A percentile compares a stretch with the other conserved stretches of the same genome.
phyloP scores from a whole-genome alignment of 345 rosid species.

The Draba incana region DNA sequence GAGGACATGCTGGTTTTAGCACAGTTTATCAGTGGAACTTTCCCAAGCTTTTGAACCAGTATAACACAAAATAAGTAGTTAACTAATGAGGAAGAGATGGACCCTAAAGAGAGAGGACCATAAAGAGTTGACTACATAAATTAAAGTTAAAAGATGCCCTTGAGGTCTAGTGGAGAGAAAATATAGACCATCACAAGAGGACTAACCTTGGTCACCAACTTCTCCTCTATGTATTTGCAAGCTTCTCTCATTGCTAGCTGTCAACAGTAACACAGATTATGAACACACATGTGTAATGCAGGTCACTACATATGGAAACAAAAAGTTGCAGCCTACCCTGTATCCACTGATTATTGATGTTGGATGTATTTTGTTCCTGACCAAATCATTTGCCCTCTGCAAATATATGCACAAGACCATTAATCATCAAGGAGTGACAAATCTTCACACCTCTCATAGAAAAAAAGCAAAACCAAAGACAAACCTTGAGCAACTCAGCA shows the following conservation, averaged over 20 bases:
- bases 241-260: conserved; percentile 99
- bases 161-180: no score
- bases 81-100: not conserved
- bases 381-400: conserved; percentile 95
- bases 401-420: conserved; percentile 32
- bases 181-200: conserved; percentile 11
- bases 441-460: no score
- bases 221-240: conserved; percentile 91
- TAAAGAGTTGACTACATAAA: not conserved
- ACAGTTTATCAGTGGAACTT: conserved; percentile 83
- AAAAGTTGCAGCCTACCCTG: conserved; percentile 55
- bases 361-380: conserved; percentile 96
- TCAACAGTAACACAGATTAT: conserved; percentile 18
- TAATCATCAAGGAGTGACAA: conserved; percentile 18
- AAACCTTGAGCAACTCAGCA: conserved; percentile 59
- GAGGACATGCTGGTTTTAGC: conserved; percentile 99
- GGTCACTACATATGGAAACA: not conserved
- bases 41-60: conserved; percentile 94
- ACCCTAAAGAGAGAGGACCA: no score
- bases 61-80: conserved; percentile 4
- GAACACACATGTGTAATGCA: conserved; percentile 3
- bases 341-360: conserved; percentile 95
- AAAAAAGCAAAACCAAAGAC: not conserved
- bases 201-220: conserved; percentile 78
- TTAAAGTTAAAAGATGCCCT: not conserved